phyloP scores from a whole-genome alignment of 169 alveolate genomes.

The Eimeria necatrix region DNA sequence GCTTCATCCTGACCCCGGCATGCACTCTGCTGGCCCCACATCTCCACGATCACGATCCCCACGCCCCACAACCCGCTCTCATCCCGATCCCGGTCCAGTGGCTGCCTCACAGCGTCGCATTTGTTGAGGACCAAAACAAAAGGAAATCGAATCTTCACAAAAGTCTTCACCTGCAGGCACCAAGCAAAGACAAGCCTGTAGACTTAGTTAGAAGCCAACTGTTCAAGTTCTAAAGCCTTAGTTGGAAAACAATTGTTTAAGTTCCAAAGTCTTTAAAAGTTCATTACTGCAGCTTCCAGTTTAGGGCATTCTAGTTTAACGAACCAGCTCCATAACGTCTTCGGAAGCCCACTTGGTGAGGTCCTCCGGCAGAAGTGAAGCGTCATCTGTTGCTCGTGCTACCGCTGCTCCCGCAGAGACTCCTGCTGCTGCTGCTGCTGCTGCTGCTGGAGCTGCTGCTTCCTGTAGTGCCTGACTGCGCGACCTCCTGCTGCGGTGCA shows the following conservation, averaged over 20 bases:
- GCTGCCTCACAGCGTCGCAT: conserved; percentile 84
- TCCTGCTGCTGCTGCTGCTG: not conserved
- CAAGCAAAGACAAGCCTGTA: not conserved
- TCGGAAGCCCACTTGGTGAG: conserved; percentile 56
- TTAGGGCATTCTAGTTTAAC: not conserved
- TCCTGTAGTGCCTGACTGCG: not conserved
- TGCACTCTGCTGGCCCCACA: not conserved
- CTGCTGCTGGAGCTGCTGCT: conserved; percentile 44
- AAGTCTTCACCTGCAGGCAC: conserved; percentile 78
- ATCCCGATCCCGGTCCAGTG: conserved; percentile 66
- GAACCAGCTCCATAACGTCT: conserved; percentile 60
- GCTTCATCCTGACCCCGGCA: not conserved
- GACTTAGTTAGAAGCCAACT: not conserved
- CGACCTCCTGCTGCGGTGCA: conserved; percentile 13
- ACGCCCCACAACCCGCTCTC: not conserved
- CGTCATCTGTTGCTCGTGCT: conserved; percentile 10
- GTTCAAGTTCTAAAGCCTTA: not conserved
- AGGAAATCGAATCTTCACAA: conserved; percentile 86
- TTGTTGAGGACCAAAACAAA: conserved; percentile 88
- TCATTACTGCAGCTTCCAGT: not conserved
- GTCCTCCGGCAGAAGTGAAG: conserved; percentile 30
- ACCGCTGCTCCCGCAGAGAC: not conserved
- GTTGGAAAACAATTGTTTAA: not conserved
- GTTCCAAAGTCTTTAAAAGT: not conserved
- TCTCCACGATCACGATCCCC: not conserved